phyloP scores from a whole-genome alignment of 176 grass and related monocot species.

The Triticum timopheevii region DNA sequence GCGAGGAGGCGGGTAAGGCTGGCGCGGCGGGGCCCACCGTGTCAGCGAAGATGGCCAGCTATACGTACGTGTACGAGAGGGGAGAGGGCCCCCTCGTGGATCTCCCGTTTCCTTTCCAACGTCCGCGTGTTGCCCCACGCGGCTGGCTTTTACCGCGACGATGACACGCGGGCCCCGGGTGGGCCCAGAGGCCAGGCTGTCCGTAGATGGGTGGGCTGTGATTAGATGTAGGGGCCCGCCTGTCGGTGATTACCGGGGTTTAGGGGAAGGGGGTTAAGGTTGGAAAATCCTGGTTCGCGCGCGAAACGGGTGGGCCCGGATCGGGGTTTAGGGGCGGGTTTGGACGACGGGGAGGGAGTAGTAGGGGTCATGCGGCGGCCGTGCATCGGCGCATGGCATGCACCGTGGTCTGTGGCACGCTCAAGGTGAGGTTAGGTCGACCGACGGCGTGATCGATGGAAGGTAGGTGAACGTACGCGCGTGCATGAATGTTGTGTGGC shows the following conservation, averaged over 20 bases:
- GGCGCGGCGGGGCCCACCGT: not conserved
- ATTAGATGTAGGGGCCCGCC: not conserved
- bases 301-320: not conserved
- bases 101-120: not conserved
- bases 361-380: not conserved
- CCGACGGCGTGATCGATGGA: too few species aligned
- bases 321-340: not conserved
- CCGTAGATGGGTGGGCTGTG: not conserved
- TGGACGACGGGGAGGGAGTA: not conserved
- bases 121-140: not conserved
- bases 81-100: not conserved
- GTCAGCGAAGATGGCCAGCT: not conserved
- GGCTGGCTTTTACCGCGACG: rapidly evolving
- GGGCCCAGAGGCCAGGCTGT: not conserved
- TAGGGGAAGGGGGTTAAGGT: not conserved
- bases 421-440: too few species aligned
- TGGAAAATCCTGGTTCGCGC: not conserved
- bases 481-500: too few species aligned
- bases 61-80: constrained; percentile 24
- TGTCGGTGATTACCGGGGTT: not conserved
- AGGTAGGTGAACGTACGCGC: too few species aligned
- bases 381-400: too few species aligned
- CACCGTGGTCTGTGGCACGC: too few species aligned
- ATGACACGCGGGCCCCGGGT: not conserved
- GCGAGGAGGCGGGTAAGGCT: constrained; percentile 19